A percentile compares a stretch with the other conserved stretches of the same genome.
These are phyloP conservation scores for Solanum corneliomulleri DNA, from an alignment of 257 asterid species.

Conservation along the genomic window DNA sequence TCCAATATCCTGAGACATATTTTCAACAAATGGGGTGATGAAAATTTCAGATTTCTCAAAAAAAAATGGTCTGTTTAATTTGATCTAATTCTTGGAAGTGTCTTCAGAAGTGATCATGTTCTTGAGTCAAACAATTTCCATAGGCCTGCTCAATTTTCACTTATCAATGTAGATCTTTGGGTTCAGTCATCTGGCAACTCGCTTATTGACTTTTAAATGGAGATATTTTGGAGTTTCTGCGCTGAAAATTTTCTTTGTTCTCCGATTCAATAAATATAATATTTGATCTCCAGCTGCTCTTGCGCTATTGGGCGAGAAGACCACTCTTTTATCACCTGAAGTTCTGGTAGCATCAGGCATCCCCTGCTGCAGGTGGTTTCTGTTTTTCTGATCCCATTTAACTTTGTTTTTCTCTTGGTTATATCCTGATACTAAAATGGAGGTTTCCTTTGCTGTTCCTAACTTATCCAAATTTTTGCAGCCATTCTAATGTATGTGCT, in stretches of 20 bases:
- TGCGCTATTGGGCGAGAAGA: conserved; percentile 85
- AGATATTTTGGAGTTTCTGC: not conserved
- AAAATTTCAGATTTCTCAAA: not conserved
- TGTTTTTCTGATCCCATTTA: conserved; percentile 2
- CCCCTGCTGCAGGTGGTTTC: conserved; percentile 91
- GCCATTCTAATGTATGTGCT: not conserved
- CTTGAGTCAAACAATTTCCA: not conserved
- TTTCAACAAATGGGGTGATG: not conserved
- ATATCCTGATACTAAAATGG: not conserved
- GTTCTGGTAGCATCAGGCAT: conserved; percentile 64
- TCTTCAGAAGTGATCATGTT: not conserved
- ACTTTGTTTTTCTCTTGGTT: not conserved
- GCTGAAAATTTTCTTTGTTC: conserved; percentile 5
- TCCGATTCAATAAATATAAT: conserved; percentile 12
- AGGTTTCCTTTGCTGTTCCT: not conserved
- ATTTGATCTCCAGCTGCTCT: conserved; percentile 66
- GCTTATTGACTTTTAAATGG: not conserved
- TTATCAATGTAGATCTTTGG: not conserved
- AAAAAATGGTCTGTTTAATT: not conserved
- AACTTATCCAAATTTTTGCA: not conserved
- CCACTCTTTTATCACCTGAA: conserved; percentile 90
- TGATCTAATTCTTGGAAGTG: not conserved
- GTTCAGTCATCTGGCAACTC: not conserved
- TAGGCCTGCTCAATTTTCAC: not conserved
- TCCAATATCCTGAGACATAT: too few relatives aligned